Evolutionary conservation across 495 filamentous ascomycete genomes (phyloP), one percentile per base, ranked within the genome.

Genomic region (Lichenothelia convexa): DNA sequence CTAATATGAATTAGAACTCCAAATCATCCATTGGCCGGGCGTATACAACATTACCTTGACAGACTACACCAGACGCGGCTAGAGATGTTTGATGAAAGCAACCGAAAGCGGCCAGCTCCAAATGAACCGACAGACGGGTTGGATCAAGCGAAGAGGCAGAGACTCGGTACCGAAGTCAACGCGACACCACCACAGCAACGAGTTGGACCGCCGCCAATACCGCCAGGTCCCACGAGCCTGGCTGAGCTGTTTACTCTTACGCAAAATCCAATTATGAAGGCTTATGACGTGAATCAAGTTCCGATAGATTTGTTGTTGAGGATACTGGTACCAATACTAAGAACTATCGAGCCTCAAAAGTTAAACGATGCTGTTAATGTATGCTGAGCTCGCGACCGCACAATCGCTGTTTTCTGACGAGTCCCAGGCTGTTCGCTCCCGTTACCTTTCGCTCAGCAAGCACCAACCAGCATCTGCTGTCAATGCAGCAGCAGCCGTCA

Each of bases 241-340:
- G 74, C 78, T 4, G 72, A 87, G 30, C 59, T 95, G 4, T 99
- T 79, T 51, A 93, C 80, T 5, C 58, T 95, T 16, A 89, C 80
- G 2, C 63, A 65, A 29, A 84, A 91, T 53, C 55, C 62, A 21
- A 75, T 64, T 4, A 57, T 91, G 15, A 80, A 73, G 21, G 65
- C 59, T 0, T 93, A 95, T 54, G 80, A 93, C 53, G 86, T 86
- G 15, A 71, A 73, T 35, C 68, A 74, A 31, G 58, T 93, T 23
- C 81, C 84, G 3, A 57, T 67, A 15, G 70, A 80, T 35, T 50
- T 92, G 6, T 70, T 89, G 1, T 65, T 85, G 21, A 75, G 70
- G 39, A 85, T 95, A 27, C 70, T 75, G 8, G 65, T 87, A 18
- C 73, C 70, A 30, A 63, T 84, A 5, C 59, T 94, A 34, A 59